Evolutionary conservation across 257 asterid species (phyloP), one percentile per base, ranked within the genome.

Genomic region (Plantago ovata): DNA sequence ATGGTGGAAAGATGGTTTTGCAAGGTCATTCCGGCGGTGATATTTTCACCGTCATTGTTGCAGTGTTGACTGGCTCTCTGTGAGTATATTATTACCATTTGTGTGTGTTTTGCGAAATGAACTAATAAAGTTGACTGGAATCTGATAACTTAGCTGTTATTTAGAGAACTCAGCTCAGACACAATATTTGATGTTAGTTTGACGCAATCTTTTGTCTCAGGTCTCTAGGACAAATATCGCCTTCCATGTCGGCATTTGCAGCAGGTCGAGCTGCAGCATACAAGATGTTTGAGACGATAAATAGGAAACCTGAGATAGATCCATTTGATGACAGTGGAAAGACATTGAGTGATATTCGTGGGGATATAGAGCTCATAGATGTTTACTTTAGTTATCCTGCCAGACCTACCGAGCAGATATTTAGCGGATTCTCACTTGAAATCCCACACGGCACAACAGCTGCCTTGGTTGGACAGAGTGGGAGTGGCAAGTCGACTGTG

Each of bases 401-500:
- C 20, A 80, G 96, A 73, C 94, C 96, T 2, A 80, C 82, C 20
- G 84, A 80, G 61, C 82, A 77, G 63, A 82, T 87, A n/a, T 84
- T 87, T 33, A 56, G 75, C n/a, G 94, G 85, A 3, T 68, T 87
- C 70, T 80, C 87, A 0, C 22, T 87, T 21, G 60, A 43, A 6
- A 67, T 87, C 23, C 72, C 75, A 19, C 67, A 58, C 19, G 89
- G 96, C 53, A 76, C 61, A 50, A 82, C 85, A 4, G 70, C 67
- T n/a, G 96, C 94, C 18, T 67, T 87, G 60, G 94, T 87, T 3
- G 96, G 96, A 60, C 92, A 80, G 44, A 87, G 96, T 63, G 96
- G 96, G 55, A 87, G 96, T 38, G 96, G 96, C 45, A 87, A 87
- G 53, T 87, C 96, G 15, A 82, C 95, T 0, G 77, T 82, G 4